Base-by-base conservation (phyloP, 768 basidiomycete species). In the Calocybe indica region DNA sequence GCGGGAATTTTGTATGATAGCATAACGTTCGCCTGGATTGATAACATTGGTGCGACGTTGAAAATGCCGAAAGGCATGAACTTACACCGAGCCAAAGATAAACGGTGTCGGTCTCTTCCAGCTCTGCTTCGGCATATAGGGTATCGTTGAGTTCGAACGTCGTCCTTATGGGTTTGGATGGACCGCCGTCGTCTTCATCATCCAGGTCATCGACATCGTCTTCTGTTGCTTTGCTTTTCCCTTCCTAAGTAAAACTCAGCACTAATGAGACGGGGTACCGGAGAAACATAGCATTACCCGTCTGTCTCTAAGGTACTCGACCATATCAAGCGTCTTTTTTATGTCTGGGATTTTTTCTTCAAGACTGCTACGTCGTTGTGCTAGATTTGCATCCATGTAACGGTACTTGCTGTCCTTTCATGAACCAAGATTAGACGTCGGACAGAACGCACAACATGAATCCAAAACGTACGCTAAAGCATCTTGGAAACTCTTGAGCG, bases 331-430 rank as follows among this genome's bases (percentile, higher is more conserved):
- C 2, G 94, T 97, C 71, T 93, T 92, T 58, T 79, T 80, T 59
- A 98, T 92, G 63, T 99, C 96, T 0, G 95, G 94, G 34, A 97
- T 93, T 75, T 99, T 98, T 52, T 91, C 88, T 56, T 93, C 87
- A 5, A 97, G 74, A 12, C 85, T 81, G 44, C 75, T 75, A 45
- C 87, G 75, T 40, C 93, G 79, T 59, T 92, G 86, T 5, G 82
- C 71, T 42, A 94, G 72, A 61, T 82, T 93, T 11, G 80, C 70
- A 56, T 98, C 95, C 95, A 99, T 98, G 69, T 95, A 97, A 43
- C 89, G 87, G 73, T 99, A 98, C 75, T 99, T 98, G 57, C 95
- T 99, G 70, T 60, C 63, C 73, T 73, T 75, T 66, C 66, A 53
- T 56, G 56, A 51, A 48, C 56, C 40, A 52, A 52, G 53, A 45